Base-by-base conservation (phyloP, 108 stramenopile genomes). In the Fragilaria radians region DNA sequence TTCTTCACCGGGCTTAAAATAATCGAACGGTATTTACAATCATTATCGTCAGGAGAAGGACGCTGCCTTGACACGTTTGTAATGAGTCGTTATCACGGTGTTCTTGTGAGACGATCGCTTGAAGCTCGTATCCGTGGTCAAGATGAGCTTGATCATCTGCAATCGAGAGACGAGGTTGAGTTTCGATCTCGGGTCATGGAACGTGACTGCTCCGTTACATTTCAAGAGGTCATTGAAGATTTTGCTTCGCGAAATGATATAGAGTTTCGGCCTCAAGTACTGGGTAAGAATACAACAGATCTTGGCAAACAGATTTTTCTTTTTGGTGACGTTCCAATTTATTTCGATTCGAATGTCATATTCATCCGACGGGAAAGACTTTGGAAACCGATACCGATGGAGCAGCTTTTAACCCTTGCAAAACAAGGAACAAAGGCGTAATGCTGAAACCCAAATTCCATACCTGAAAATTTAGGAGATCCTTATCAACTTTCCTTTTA, bases 251-350 rank as follows among this genome's bases (percentile, higher is more conserved):
- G 83, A 7, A 62, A 63, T 18, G 74, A 77, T 33, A 73, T 91
- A 21, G 23, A 65, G 5, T 88, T 91, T 61, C 69, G 65, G 58
- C 90, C 90, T 0, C 76, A 75, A 46, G 47, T 76, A 22, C 11
- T 7, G 7, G 88, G 88, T 34, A 57, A 68, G 7, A 82, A 76
- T 46, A 57, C 80, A 7, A 71, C 57, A 3, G 81, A 82, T 53
- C 82, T 86, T 60, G 90, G 90, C 0, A 91, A 87, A 58, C 82
- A 69, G 59, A 61, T 88, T 0, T 91, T 78, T 62, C 36, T 83
- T 60, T 86, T 91, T 71, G 90, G 90, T 0, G 57, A 74, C 14
- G 55, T 68, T 31, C 75, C 82, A 31, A 79, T 91, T 4, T 91
- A 82, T 57, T 60, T 91, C 34, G 86, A 91, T 7, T 75, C 76